Evolutionary conservation across 1,139 yeast genomes (phyloP), one percentile per base, ranked within the genome.

Genomic region (Insectozyma bohioensis): DNA sequence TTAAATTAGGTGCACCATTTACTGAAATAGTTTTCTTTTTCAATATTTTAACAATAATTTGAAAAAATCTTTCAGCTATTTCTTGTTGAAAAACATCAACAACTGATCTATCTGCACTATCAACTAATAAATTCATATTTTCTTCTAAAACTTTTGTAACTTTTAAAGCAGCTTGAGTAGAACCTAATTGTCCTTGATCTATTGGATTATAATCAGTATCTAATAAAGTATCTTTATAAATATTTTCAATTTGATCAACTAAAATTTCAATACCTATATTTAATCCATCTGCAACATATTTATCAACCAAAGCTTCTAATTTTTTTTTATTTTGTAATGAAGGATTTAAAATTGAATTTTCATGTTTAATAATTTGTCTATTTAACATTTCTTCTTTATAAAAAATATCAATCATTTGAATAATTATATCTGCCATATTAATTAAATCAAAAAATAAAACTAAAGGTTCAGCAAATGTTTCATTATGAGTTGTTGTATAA

Each of bases 51-150:
- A 87, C 86, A 25, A 92, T 65, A 1, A 81, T 68, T 27, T 77
- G 81, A 51, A 87, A 88, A 43, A 92, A 82, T 30, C 98, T 58
- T 51, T 87, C 87, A 0, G 95, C 96, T 24, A 92, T 80, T 52
- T 92, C 98, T 52, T 88, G 95, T 48, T 90, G 95, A 52, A 88
- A 92, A 0, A 92, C 95, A 48, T 90, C 97, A 17, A 90, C 76
- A 6, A 94, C 82, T 0, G 88, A 76, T 49, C 83, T 85, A 37
- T 92, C 97, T 0, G 97, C 87, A 13, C 95, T 77, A 3, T 90
- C 95, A 12, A 77, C 79, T 31, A 92, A 63, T 31, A 90, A 61
- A 39, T 77, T 77, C 42, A 90, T 79, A 52, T 90, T 95, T n/a
- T 80, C 76, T 12, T 75, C 75, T 33, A 92, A 59, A 15, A 88